A percentile compares a stretch with the other conserved stretches of the same genome.
Evolutionary conservation across 2,329 filamentous ascomycete genomes (phyloP).

Genomic region (Penicillium sp.): DNA sequence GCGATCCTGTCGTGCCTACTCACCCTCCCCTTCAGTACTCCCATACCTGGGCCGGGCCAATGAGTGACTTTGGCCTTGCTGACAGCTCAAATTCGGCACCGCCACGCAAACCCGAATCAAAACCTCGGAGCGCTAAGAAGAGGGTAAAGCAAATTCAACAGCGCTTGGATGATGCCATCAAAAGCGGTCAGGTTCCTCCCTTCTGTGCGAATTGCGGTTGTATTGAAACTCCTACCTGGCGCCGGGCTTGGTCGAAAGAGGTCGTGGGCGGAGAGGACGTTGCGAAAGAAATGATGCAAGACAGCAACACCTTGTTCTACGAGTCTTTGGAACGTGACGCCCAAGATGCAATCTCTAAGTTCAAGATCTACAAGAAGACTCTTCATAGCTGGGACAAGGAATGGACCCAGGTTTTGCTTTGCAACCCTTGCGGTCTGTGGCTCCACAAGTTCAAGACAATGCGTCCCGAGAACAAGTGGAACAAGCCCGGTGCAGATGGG

Average conservation of each 20-base stretch:
- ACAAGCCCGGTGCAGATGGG: constrained; percentile 45
- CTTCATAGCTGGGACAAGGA: constrained; percentile 65
- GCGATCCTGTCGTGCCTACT: constrained; percentile 48
- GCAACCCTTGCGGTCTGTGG: constrained; percentile 96
- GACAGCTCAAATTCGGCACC: constrained; percentile 19
- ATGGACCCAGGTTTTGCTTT: constrained; percentile 74
- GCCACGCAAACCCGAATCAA: constrained; percentile 29
- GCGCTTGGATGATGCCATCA: constrained; percentile 59
- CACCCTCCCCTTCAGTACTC: constrained; percentile 38
- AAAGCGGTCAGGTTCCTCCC: constrained; percentile 78
- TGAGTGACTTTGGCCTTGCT: constrained; percentile 46
- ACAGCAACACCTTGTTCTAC: constrained; percentile 72
- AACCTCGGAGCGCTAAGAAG: constrained; percentile 53
- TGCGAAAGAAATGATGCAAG: constrained; percentile 70
- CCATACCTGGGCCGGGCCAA: constrained; percentile 45
- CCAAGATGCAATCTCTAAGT: constrained; percentile 62
- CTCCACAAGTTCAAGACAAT: constrained; percentile 83
- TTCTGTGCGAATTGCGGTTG: constrained; percentile 92
- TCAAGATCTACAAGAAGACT: constrained; percentile 74
- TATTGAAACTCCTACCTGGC: constrained; percentile 95
- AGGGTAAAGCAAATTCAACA: constrained; percentile 65
- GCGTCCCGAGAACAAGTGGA: constrained; percentile 82
- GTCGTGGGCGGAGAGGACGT: constrained; percentile 68
- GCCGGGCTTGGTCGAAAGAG: constrained; percentile 83
- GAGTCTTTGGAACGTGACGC: constrained; percentile 64